Conservation (phyloP, 441 rosid genomes). For the Erodium chrysanthum region DNA sequence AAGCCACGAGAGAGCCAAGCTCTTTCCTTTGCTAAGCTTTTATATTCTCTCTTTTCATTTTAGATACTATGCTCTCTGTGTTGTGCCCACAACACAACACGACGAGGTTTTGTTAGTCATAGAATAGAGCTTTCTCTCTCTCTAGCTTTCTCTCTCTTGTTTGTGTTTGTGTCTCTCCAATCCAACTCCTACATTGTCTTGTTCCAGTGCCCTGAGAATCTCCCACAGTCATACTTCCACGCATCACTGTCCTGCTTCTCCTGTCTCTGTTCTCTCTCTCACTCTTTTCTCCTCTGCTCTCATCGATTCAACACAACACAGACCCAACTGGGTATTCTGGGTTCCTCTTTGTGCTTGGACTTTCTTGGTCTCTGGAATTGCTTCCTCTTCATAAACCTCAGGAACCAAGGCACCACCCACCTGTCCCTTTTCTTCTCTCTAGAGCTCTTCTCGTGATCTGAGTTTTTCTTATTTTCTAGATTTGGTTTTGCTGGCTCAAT, state of each 20-base stretch:
- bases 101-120: slow-evolving; percentile 31
- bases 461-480: slow-evolving; percentile 14
- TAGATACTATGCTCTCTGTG: slow-evolving; percentile 20
- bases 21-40: slow-evolving; percentile 28
- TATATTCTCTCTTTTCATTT: slow-evolving; percentile 30
- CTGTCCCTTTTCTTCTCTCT: slow-evolving; percentile 14
- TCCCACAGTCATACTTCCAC: slow-evolving; percentile 30
- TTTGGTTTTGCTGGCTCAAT: not conserved
- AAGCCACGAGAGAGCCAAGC: slow-evolving; percentile 19
- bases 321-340: slow-evolving; percentile 22
- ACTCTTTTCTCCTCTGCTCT: slow-evolving; percentile 16
- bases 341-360: slow-evolving; percentile 18
- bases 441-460: slow-evolving; percentile 7
- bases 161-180: not conserved
- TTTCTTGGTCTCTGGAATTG: slow-evolving; percentile 19
- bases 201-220: slow-evolving; percentile 32
- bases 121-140: slow-evolving; percentile 10
- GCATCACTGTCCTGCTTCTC: slow-evolving; percentile 21
- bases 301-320: slow-evolving; percentile 10
- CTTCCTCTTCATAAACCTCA: slow-evolving; percentile 26
- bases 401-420: slow-evolving; percentile 15
- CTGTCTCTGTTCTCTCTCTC: not conserved
- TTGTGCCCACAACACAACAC: slow-evolving; percentile 27
- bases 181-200: slow-evolving; percentile 40
- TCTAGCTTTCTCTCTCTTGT: slow-evolving; percentile 5